Percentiles rank a stretch among this genome's conserved stretches.
These are phyloP conservation scores for Crataegus laevigata DNA, from an alignment of 306 rosid species.

Conservation along the genomic window DNA sequence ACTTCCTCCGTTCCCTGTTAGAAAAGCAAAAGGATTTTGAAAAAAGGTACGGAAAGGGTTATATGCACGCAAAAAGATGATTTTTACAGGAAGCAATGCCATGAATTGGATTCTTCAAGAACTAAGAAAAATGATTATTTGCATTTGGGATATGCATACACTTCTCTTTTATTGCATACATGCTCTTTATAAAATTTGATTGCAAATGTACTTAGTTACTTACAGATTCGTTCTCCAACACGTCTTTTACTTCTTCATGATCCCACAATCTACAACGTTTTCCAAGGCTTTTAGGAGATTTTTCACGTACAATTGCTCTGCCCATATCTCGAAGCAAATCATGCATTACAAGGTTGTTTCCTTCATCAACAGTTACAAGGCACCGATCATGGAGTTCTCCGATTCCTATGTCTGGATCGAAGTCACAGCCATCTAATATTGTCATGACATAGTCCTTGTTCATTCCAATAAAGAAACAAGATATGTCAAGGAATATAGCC, in stretches of 20 bases:
- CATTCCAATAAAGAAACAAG: slow-evolving; percentile 32
- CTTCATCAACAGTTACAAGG: slow-evolving; percentile 13
- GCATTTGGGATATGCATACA: not conserved
- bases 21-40: too few species aligned
- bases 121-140: too few species aligned
- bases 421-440: slow-evolving; percentile 27
- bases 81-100: not conserved
- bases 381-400: slow-evolving; percentile 20
- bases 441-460: slow-evolving; percentile 10
- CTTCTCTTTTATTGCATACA: not conserved
- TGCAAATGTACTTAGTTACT: not conserved
- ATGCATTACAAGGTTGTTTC: slow-evolving; percentile 4
- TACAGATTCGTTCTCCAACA: not conserved
- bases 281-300: not conserved
- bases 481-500: slow-evolving; percentile 36
- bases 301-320: slow-evolving; percentile 28
- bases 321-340: slow-evolving; percentile 34
- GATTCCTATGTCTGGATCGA: slow-evolving; percentile 25
- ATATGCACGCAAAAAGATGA: too few species aligned
- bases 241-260: not conserved
- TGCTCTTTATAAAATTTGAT: not conserved
- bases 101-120: not conserved
- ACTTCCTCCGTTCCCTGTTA: not conserved
- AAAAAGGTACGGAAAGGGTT: too few species aligned
- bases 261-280: slow-evolving; percentile 10